Evolutionary conservation across 192 early-diverging fungal species (phyloP), one percentile per base, ranked within the genome.

Genomic region (Chytriomyces confervae): DNA sequence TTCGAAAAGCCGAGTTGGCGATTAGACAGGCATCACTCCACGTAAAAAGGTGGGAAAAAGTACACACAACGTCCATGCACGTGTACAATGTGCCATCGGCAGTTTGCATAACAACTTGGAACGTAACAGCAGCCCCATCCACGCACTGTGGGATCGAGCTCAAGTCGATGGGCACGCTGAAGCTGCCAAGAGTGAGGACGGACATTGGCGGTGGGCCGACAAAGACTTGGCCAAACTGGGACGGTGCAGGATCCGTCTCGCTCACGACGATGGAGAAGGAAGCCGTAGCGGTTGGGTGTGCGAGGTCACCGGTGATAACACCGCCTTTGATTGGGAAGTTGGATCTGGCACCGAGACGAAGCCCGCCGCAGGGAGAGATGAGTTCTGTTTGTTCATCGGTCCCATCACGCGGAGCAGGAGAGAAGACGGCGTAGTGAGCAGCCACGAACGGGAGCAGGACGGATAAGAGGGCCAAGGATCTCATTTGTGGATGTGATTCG

Each of bases 351-450:
- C 79, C 82, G 4, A 77, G 66, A 27, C 82, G 69, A 69, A 82
- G 89, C 3, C 85, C 85, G 49, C 87, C 87, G 62, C 89, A 90
- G 48, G 87, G 89, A 27, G 75, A 83, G 36, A 66, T 82, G 6
- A 83, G 79, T 44, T 90, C 87, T 5, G 61, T 81, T 36, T 62
- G 51, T 5, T 88, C 87, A 50, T 51, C 63, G 29, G 67, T 47
- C 0, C 67, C 67, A 18, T 9, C 67, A 69, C 67, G 67, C 0
- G 67, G 67, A n/a, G 67, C 44, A 18, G 67, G 67, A 13, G 16
- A 47, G 43, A 47, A 13, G 16, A 69, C 2, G 16, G 27, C 44
- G 47, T 36, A 69, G 67, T 69, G 67, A 11, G 67, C 67, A 2
- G 48, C 16, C 16, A 65, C 63, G 1, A 65, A 13, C 20, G 53